A percentile compares a stretch with the other conserved stretches of the same genome.
phyloP scores from a whole-genome alignment of 2,329 filamentous ascomycete species.

The Calonectria leucothoes region DNA sequence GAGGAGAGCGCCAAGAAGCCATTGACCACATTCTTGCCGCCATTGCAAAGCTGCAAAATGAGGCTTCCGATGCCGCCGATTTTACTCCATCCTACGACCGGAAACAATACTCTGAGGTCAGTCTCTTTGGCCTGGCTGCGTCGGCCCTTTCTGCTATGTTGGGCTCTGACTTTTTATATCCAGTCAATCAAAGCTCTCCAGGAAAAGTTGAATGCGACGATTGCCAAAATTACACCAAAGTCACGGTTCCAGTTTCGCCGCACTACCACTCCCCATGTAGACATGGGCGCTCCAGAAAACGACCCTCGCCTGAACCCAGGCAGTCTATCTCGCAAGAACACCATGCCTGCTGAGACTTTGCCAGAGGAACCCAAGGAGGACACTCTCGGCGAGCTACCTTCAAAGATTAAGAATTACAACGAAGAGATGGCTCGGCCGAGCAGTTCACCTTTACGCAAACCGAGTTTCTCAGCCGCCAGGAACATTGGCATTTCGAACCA shows the following conservation, averaged over 20 bases:
- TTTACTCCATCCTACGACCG: constrained; percentile 92
- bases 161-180: not conserved
- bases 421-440: constrained; percentile 60
- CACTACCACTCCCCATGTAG: constrained; percentile 48
- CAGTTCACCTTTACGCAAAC: constrained; percentile 62
- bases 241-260: constrained; percentile 85
- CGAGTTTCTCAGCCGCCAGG: constrained; percentile 71
- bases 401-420: constrained; percentile 65
- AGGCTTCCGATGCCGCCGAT: constrained; percentile 85
- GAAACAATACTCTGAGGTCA: constrained; percentile 83
- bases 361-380: constrained; percentile 44
- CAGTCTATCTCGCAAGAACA: constrained; percentile 45
- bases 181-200: constrained; percentile 84
- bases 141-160: not conserved
- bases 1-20: constrained; percentile 81
- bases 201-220: constrained; percentile 79
- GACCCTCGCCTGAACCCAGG: constrained; percentile 56
- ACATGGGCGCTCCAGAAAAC: constrained; percentile 56
- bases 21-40: constrained; percentile 83
- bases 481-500: constrained; percentile 76
- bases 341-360: constrained; percentile 13
- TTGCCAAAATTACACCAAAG: constrained; percentile 76
- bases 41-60: constrained; percentile 83
- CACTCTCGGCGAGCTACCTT: constrained; percentile 51
- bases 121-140: not conserved